A percentile compares a stretch with the other conserved stretches of the same genome.
These are phyloP conservation scores for Dichotomocladium elegans DNA, from an alignment of 371 early-diverging fungal genomes.

Conservation along the genomic window DNA sequence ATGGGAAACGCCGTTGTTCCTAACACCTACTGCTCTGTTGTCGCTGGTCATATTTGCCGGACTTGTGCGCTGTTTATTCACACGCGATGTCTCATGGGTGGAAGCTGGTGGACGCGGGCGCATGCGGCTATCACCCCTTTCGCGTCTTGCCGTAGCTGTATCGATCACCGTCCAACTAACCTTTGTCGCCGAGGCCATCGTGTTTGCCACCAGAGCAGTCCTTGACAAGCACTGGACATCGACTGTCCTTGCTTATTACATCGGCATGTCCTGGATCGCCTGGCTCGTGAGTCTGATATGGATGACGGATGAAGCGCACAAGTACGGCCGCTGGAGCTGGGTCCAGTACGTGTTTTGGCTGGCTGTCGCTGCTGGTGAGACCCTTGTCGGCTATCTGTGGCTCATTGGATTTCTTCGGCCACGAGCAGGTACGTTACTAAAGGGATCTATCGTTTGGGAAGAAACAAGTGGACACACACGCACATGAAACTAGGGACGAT, in stretches of 20 bases:
- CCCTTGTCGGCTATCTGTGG: constrained; percentile 36
- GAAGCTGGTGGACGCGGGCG: not conserved
- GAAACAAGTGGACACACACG: not conserved
- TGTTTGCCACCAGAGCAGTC: constrained; percentile 24
- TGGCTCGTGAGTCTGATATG: constrained; percentile 25
- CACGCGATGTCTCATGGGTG: constrained; percentile 5
- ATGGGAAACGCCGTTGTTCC: constrained; percentile 22
- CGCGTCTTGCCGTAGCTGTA: constrained; percentile 21
- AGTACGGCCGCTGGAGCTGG: constrained; percentile 39
- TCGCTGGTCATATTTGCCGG: constrained; percentile 15
- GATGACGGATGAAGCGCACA: constrained; percentile 27
- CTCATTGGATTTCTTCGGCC: constrained; percentile 20
- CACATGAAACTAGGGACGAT: constrained; percentile 15
- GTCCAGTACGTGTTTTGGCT: constrained; percentile 38
- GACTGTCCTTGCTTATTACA: constrained; percentile 27
- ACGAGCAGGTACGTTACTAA: constrained; percentile 19
- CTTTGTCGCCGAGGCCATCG: constrained; percentile 25
- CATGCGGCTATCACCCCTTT: constrained; percentile 16
- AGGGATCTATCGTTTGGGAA: not conserved
- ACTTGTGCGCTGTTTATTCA: constrained; percentile 19
- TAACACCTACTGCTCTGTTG: constrained; percentile 20
- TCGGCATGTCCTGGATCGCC: constrained; percentile 26
- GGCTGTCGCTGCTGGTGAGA: constrained; percentile 23
- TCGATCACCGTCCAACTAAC: constrained; percentile 12
- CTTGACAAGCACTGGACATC: constrained; percentile 24